Percentiles rank a stretch among this genome's conserved stretches.
Conservation (phyloP, 495 filamentous ascomycete genomes). For the Aspergillus hancockii region DNA sequence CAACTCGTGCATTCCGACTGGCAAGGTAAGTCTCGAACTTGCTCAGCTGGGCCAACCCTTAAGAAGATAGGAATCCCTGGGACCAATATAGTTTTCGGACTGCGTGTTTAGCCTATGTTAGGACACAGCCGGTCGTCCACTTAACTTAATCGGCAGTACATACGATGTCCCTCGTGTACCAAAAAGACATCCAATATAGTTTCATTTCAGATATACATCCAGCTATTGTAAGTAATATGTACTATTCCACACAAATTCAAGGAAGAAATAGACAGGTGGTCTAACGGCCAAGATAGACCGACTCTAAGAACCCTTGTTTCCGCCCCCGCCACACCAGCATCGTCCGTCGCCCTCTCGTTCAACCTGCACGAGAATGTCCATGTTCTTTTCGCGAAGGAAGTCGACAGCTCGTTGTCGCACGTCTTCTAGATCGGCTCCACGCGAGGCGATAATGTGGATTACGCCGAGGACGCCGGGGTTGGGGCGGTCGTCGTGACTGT, state of each 20-base stretch:
- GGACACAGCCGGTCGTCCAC: no score
- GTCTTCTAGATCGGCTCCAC: conserved; percentile 71
- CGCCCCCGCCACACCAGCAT: conserved; percentile 74
- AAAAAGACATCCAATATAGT: no score
- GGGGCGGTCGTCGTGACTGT: conserved; percentile 27
- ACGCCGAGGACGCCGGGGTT: conserved; percentile 66
- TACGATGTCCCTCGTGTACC: no score
- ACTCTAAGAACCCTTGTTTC: conserved; percentile 30
- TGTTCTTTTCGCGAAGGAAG: conserved; percentile 58
- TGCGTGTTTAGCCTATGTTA: no score
- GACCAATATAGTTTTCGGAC: no score
- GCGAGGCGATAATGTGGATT: conserved; percentile 76
- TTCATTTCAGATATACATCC: no score
- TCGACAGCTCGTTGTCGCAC: conserved; percentile 65
- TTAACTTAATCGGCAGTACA: no score
- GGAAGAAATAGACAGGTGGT: background rate
- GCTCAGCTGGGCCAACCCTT: no score
- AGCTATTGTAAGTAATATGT: background rate
- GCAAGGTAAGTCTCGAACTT: no score
- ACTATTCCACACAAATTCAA: background rate
- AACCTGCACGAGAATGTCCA: conserved; percentile 74
- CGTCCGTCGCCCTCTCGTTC: conserved; percentile 74
- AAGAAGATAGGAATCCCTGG: no score
- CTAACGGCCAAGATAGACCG: background rate
- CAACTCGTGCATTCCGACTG: background rate